These are phyloP conservation scores for Cyberlindnera galapagoensis DNA, from an alignment of 805 yeast species.

Conservation along the genomic window DNA sequence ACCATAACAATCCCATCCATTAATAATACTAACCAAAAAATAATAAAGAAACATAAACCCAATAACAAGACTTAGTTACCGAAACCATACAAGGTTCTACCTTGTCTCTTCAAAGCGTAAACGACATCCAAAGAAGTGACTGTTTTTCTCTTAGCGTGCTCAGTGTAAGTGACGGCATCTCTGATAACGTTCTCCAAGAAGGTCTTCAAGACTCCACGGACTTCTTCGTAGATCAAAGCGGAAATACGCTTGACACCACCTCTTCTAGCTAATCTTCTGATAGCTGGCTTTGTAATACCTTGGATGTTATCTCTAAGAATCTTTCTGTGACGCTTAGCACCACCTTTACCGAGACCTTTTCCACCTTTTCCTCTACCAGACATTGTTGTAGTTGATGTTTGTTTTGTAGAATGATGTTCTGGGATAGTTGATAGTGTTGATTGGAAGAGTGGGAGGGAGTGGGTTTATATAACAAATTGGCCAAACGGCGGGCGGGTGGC, in stretches of 20 bases:
- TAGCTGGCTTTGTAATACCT: slow-evolving; percentile 99
- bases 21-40: slow-evolving; percentile 1
- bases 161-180: slow-evolving; percentile 99
- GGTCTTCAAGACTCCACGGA: slow-evolving; percentile 92
- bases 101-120: slow-evolving; percentile 99
- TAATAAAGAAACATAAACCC: slow-evolving; percentile 5
- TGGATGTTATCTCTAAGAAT: slow-evolving; percentile 98
- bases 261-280: slow-evolving; percentile 99
- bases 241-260: slow-evolving; percentile 99
- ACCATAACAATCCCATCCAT: too few species aligned
- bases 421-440: too few species aligned
- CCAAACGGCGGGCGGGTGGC: neutral
- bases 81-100: slow-evolving; percentile 99
- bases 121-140: slow-evolving; percentile 98
- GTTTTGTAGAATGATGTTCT: too few species aligned
- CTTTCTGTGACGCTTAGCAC: slow-evolving; percentile 99
- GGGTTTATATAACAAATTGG: too few species aligned
- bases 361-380: slow-evolving; percentile 99
- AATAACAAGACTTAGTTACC: slow-evolving; percentile 67
- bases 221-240: slow-evolving; percentile 97
- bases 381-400: slow-evolving; percentile 55
- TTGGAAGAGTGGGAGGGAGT: too few species aligned
- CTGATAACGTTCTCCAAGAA: slow-evolving; percentile 96
- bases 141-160: slow-evolving; percentile 99
- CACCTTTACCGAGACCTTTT: slow-evolving; percentile 99